Evolutionary conservation across 257 asterid genomes (phyloP).

Genomic region (Petrea volubilis): DNA sequence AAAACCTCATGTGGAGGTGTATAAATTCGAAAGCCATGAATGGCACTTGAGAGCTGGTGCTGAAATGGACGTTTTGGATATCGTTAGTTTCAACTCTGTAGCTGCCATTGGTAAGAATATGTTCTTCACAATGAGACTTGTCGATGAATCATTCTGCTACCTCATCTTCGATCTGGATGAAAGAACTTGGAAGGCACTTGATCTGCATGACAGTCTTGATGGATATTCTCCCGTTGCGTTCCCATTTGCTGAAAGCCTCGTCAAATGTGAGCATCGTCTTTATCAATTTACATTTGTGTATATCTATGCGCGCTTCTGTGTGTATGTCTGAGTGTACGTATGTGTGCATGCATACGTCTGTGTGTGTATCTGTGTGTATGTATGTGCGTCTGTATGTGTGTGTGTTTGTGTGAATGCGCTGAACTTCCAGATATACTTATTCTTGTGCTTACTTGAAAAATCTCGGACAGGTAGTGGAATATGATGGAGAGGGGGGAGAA

Average conservation of each 20-base stretch:
- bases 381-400: no score
- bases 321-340: no score
- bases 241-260: constrained; percentile 35
- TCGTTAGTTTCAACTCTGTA: constrained; percentile 23
- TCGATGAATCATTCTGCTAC: constrained; percentile 1
- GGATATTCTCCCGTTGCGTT: constrained; percentile 17
- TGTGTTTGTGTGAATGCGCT: no score
- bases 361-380: no score
- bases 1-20: constrained; percentile 19
- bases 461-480: constrained; percentile 13
- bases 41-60: constrained; percentile 24
- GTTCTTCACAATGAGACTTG: constrained; percentile 19
- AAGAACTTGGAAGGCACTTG: background rate
- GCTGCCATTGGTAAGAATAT: constrained; percentile 21
- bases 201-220: background rate
- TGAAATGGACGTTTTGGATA: background rate
- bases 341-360: no score
- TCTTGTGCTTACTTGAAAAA: background rate
- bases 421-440: background rate
- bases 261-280: constrained; percentile 21
- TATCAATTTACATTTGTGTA: background rate
- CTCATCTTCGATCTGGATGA: constrained; percentile 21
- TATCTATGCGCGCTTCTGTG: no score
- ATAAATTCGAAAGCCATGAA: background rate
- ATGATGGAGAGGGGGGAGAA: background rate